Evolutionary conservation across 805 yeast species (phyloP).

Genomic region (Ogataea allantospora): DNA sequence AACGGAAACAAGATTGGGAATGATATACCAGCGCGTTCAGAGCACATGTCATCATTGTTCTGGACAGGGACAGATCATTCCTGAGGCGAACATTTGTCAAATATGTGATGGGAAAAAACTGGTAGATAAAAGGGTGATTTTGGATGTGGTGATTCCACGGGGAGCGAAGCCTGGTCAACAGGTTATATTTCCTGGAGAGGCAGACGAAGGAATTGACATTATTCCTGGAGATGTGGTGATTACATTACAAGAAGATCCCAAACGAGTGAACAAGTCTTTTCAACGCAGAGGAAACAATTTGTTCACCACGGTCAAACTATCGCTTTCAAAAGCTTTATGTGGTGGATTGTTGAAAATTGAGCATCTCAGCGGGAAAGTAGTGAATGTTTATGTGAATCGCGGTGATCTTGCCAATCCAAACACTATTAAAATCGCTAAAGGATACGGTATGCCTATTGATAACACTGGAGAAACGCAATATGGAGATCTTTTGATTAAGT

Average conservation of each 20-base stretch:
- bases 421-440: slow-evolving; percentile 37
- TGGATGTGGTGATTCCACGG: slow-evolving; percentile 52
- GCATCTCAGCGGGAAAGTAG: slow-evolving; percentile 37
- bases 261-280: slow-evolving; percentile 31
- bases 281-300: slow-evolving; percentile 34
- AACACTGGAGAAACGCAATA: slow-evolving; percentile 9
- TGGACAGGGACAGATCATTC: slow-evolving; percentile 40
- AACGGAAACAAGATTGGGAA: slow-evolving; percentile 44
- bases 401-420: slow-evolving; percentile 56
- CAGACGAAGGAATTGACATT: slow-evolving; percentile 59
- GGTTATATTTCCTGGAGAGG: slow-evolving; percentile 55
- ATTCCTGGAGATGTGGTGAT: slow-evolving; percentile 69
- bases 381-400: slow-evolving; percentile 40
- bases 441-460: slow-evolving; percentile 61
- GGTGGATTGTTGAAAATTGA: slow-evolving; percentile 32
- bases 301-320: slow-evolving; percentile 19
- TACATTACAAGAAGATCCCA: slow-evolving; percentile 41
- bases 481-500: slow-evolving; percentile 61
- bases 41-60: slow-evolving; percentile 45
- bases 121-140: slow-evolving; percentile 45
- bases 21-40: slow-evolving; percentile 41
- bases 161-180: slow-evolving; percentile 55
- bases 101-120: slow-evolving; percentile 47
- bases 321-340: slow-evolving; percentile 26
- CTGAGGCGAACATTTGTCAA: slow-evolving; percentile 36